Base-by-base conservation (phyloP, 805 yeast genomes). In the Candida taoyuanica region DNA sequence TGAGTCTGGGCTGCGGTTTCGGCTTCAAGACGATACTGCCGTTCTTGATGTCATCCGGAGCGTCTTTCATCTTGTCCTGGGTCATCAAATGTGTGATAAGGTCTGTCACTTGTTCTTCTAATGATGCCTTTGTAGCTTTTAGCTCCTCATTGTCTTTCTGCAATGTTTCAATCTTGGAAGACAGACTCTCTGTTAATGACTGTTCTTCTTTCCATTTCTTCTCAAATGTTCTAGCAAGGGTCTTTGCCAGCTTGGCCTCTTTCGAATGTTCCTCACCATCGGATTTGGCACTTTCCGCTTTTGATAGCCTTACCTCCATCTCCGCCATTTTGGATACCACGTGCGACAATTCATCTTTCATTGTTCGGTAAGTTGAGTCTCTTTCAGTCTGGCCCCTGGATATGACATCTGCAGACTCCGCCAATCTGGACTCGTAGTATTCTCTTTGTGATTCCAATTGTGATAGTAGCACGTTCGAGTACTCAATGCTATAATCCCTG, bases 371-470 rank as follows among this genome's bases (percentile, higher is more conserved):
- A n/a, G n/a, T n/a, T n/a, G n/a, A 8, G n/a, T 15, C 23, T 23
- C 20, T 17, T 15, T 24, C 31, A 2, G 14, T 21, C 5, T 14
- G 7, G 9, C 20, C 51, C 14, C 31, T 54, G 28, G 40, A 29
- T 1, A 36, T 16, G 20, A 55, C 58, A 12, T 59, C 59, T 7
- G 64, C 59, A 9, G 61, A 54, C 30, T 60, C 58, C 16, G 61
- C 53, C 23, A 75, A 47, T 41, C 71, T 68, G 12, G 66, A 62
- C 53, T 87, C 95, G 56, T 82, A 88, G 58, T 80, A 83, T 44
- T 83, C 91, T 40, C 95, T 67, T 58, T 88, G 96, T 7, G 93
- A 81, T 39, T 87, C 94, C 37, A 88, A 63, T 53, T 88, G 96
- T 3, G 88, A 77, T 7, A 87, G 70, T 18, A 88, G 61, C 28